A percentile compares a stretch with the other conserved stretches of the same genome.
Conservation (phyloP, 257 asterid species). For the Nicotiana noctiflora region DNA sequence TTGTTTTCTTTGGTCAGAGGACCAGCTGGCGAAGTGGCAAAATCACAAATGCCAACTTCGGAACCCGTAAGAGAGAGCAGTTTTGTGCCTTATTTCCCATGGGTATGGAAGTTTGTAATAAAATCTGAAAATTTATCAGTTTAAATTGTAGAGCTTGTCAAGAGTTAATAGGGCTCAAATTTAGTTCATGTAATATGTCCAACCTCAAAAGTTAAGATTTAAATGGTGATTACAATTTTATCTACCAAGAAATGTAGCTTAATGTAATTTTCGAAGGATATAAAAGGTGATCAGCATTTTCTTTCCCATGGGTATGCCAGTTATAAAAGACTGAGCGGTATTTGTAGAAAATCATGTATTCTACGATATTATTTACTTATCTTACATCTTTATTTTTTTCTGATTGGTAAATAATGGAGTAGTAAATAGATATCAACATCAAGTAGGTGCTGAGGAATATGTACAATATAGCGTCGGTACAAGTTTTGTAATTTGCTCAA, state of each 20-base stretch:
- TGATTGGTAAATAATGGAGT: too few relatives aligned
- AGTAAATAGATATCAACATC: too few relatives aligned
- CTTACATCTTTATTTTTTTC: too few relatives aligned
- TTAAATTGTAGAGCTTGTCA: background rate
- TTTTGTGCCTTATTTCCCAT: background rate
- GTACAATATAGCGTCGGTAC: too few relatives aligned
- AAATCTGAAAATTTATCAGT: background rate
- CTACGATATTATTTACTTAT: background rate
- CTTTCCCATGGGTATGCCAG: background rate
- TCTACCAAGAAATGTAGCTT: background rate
- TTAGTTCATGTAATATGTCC: background rate
- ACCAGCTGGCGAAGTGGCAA: background rate
- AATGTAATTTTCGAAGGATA: background rate
- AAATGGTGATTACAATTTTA: background rate
- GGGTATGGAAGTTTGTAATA: slow-evolving; percentile 1
- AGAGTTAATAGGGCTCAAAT: background rate
- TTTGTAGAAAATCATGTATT: background rate
- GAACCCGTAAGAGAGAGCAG: background rate
- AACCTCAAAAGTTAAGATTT: background rate
- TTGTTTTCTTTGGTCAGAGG: background rate
- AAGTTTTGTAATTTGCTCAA: too few relatives aligned
- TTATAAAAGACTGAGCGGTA: background rate
- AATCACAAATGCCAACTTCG: background rate
- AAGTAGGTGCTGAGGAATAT: too few relatives aligned
- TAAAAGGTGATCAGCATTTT: background rate